Conservation (phyloP, 371 early-diverging fungal species). For the Saksenaea vasiformis region DNA sequence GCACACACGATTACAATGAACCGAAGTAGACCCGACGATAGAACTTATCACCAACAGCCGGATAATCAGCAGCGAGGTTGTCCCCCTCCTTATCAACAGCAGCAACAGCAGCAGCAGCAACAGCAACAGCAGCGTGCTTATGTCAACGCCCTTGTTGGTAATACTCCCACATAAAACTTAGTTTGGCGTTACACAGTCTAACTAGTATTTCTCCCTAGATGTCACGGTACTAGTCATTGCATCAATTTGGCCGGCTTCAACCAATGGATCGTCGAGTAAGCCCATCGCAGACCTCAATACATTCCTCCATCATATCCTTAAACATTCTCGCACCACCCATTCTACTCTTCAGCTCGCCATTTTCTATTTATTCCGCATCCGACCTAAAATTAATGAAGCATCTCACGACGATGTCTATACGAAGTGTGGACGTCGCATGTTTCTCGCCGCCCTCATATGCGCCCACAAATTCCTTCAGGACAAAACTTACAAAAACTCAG, state of each 20-base stretch:
- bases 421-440: constrained; percentile 79
- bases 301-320: constrained; percentile 77
- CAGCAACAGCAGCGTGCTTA: constrained; percentile 35
- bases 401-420: constrained; percentile 40
- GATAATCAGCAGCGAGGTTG: neutral
- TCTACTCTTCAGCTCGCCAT: constrained; percentile 80
- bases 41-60: neutral
- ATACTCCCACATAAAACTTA: constrained; percentile 8
- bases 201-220: constrained; percentile 30
- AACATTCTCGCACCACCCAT: constrained; percentile 77
- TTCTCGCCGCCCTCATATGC: constrained; percentile 74
- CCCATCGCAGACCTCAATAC: constrained; percentile 64
- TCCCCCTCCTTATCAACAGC: constrained; percentile 2
- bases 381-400: constrained; percentile 37
- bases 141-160: constrained; percentile 52
- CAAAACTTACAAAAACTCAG: constrained; percentile 79
- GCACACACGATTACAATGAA: constrained; percentile 27
- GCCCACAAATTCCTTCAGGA: constrained; percentile 83
- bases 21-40: constrained; percentile 6
- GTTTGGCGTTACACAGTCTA: constrained; percentile 5
- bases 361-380: constrained; percentile 69
- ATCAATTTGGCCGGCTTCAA: constrained; percentile 56
- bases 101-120: constrained; percentile 12
- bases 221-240: constrained; percentile 58
- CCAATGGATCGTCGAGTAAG: constrained; percentile 34